Base-by-base conservation (phyloP, 257 asterid genomes). In the Solanum pennellii region DNA sequence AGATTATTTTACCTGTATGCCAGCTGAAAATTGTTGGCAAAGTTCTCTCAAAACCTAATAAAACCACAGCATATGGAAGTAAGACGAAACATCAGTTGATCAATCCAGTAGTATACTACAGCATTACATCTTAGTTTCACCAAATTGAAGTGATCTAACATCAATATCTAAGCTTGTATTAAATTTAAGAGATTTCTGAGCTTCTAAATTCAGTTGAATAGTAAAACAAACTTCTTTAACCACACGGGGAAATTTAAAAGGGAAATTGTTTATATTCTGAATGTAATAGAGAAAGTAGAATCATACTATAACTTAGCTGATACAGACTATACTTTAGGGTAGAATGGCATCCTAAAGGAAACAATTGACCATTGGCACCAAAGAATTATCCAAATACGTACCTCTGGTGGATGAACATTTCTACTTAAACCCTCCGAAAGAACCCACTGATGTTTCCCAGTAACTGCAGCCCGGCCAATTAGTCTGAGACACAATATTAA, bases 381-480 rank as follows among this genome's bases (percentile, higher is more conserved):
- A 29, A 80, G 69, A 80, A 49, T 13, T 20, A 29, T 31, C 45
- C 6, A 52, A 74, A 65, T 86, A 86, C 11, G 85, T 92, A 96
- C 99, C 99, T 94, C 95, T 6, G 93, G 95, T 85, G 98, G 95
- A 90, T 92, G 92, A 49, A 91, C 87, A 74, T 92, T 97, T 88
- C 93, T 75, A 11, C 83, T 88, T 86, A 83, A 92, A 79, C 89
- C 89, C 47, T 91, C 93, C 7, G 93, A 89, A 86, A 93, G 92
- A 76, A 95, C 89, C 98, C 99, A 96, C 82, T 92, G 98, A 91
- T 94, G 94, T 86, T 89, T 92, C 79, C 98, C 98, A 3, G 96
- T 95, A 90, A 94, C 95, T 7, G 98, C 99, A 86, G 92, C 95
- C 83, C 95, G 93, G 84, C 99, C 99, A 68, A 94, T 92, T 90